Evolutionary conservation across 306 rosid genomes (phyloP).

Genomic region (Malus sieversii): DNA sequence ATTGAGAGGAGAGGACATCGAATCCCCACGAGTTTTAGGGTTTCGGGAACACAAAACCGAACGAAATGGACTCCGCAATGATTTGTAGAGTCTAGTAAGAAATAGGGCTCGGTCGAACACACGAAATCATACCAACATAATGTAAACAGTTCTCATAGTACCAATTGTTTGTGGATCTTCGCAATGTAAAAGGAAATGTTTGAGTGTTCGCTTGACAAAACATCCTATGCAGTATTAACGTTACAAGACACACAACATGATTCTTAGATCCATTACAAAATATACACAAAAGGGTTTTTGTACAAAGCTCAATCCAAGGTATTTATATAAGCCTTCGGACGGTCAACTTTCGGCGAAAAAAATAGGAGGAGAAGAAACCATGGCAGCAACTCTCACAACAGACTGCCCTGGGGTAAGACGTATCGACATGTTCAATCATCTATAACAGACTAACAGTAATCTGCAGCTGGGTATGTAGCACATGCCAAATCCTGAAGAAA

Average conservation of each 20-base stretch:
- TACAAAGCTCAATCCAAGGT: background rate
- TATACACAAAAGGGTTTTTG: background rate
- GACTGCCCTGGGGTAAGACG: background rate
- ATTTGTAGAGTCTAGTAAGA: background rate
- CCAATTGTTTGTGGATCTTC: background rate
- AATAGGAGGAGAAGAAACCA: background rate
- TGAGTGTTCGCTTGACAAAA: background rate
- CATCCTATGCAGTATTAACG: background rate
- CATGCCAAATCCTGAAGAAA: slow-evolving; percentile 17
- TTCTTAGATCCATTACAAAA: background rate
- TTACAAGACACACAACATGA: background rate
- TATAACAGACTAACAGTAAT: background rate
- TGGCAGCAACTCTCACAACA: background rate
- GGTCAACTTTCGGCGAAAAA: slow-evolving; percentile 3
- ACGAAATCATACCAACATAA: background rate
- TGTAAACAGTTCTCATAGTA: background rate
- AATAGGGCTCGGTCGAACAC: background rate
- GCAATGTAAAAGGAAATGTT: background rate
- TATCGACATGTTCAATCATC: slow-evolving; percentile 10
- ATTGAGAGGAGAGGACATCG: background rate
- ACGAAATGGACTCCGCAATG: background rate
- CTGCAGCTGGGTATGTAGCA: slow-evolving; percentile 5
- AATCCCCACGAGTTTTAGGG: background rate
- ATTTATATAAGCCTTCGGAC: background rate
- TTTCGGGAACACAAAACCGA: background rate